These are phyloP conservation scores for Herpomyces periplanetae DNA, from an alignment of 2,329 filamentous ascomycete genomes.

Conservation along the genomic window DNA sequence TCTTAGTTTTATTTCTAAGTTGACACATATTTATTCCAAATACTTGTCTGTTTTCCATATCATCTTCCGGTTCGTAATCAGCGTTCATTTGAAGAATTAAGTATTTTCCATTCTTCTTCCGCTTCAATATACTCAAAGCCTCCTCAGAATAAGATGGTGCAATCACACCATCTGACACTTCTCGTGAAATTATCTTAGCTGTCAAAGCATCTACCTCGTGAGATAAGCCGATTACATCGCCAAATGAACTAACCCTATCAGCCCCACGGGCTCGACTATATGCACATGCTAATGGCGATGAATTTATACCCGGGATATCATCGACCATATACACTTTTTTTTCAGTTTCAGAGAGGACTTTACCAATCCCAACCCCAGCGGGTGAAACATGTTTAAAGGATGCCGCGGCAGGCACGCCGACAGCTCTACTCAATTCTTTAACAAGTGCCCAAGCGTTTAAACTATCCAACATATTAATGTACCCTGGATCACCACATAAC, in stretches of 20 bases:
- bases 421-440: conserved; percentile 64
- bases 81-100: conserved; percentile 79
- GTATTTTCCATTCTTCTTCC: conserved; percentile 96
- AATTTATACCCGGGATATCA: conserved; percentile 59
- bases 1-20: conserved; percentile 61
- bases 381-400: conserved; percentile 98
- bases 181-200: conserved; percentile 83
- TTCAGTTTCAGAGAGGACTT: conserved; percentile 49
- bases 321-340: conserved; percentile 95
- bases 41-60: conserved; percentile 41
- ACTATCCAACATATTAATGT: conserved; percentile 85
- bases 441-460: conserved; percentile 90
- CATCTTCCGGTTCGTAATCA: conserved; percentile 32
- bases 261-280: conserved; percentile 82
- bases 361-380: conserved; percentile 69
- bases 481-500: conserved; percentile 52
- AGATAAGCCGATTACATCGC: conserved; percentile 73
- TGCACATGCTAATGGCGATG: conserved; percentile 52
- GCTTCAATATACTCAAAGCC: conserved; percentile 59
- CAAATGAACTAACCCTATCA: conserved; percentile 94
- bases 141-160: conserved; percentile 51
- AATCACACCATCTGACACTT: conserved; percentile 88
- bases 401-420: conserved; percentile 57
- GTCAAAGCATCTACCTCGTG: conserved; percentile 66
- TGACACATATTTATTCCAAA: conserved; percentile 65